Conservation (phyloP, 306 rosid genomes). For the Neltuma alba region DNA sequence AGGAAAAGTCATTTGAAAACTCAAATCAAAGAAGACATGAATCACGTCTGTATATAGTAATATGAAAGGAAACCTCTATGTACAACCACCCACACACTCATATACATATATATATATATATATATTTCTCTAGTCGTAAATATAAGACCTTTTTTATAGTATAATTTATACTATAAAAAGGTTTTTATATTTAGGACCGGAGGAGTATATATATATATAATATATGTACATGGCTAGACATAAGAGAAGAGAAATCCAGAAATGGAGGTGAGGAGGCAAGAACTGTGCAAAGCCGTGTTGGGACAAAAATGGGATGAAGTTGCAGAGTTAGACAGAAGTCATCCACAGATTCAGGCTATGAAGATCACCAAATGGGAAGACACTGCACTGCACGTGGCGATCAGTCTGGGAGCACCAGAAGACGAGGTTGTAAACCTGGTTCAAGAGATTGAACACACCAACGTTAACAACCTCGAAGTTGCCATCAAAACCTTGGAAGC, state of each 20-base stretch:
- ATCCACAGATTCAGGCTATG: not conserved
- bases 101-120: no score
- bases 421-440: constrained; percentile 13
- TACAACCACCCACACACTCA: not conserved
- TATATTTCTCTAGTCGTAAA: no score
- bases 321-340: not conserved
- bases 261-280: not conserved
- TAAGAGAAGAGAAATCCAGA: not conserved
- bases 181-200: no score
- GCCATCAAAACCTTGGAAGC: not conserved
- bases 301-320: constrained; percentile 18
- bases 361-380: constrained; percentile 21
- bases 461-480: not conserved
- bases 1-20: no score
- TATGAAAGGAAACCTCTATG: no score
- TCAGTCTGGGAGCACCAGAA: constrained; percentile 23
- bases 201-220: no score
- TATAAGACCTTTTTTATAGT: no score
- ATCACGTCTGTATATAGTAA: no score
- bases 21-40: no score
- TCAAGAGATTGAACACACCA: not conserved
- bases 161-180: no score
- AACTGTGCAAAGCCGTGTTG: not conserved
- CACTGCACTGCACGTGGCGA: constrained; percentile 14
- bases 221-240: no score